phyloP scores from a whole-genome alignment of 192 early-diverging fungal species.

The Dissophora globulifera region DNA sequence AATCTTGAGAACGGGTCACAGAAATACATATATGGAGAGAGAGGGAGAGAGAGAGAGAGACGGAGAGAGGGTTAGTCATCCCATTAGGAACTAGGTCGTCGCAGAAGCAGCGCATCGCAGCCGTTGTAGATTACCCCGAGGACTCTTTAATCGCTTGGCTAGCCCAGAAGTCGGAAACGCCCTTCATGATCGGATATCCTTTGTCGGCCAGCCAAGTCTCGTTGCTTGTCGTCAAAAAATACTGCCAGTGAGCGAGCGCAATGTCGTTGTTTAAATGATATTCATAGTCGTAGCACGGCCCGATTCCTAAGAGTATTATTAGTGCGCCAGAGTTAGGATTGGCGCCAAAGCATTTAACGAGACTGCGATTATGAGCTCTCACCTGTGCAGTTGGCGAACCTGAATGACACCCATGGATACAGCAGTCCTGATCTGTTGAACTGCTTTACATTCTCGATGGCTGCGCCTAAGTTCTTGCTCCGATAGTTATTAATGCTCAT shows the following conservation, averaged over 20 bases:
- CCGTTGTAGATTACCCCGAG: background rate
- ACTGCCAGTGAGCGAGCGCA: conserved; percentile 52
- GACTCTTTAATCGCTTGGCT: conserved; percentile 43
- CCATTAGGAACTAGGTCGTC: too few species aligned
- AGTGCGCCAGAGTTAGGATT: background rate
- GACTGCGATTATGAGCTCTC: background rate
- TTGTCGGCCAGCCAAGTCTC: conserved; percentile 47
- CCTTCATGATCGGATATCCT: conserved; percentile 50
- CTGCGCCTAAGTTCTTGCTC: conserved; percentile 43
- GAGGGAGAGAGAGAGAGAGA: too few species aligned
- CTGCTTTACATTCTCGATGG: conserved; percentile 39
- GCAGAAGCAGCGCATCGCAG: too few species aligned
- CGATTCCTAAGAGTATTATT: conserved; percentile 32
- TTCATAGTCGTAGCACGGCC: conserved; percentile 53
- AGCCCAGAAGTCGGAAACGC: conserved; percentile 50
- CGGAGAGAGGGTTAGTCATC: too few species aligned
- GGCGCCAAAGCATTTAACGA: background rate
- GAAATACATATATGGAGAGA: too few species aligned
- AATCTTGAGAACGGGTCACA: too few species aligned
- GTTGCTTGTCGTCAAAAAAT: conserved; percentile 35
- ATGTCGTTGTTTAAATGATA: conserved; percentile 55
- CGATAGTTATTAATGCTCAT: conserved; percentile 55
- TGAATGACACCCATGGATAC: conserved; percentile 48
- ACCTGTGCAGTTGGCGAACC: conserved; percentile 51
- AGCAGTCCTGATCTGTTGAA: conserved; percentile 39